Base-by-base conservation (phyloP, 805 yeast species). In the Candida khao-thaluensis region DNA sequence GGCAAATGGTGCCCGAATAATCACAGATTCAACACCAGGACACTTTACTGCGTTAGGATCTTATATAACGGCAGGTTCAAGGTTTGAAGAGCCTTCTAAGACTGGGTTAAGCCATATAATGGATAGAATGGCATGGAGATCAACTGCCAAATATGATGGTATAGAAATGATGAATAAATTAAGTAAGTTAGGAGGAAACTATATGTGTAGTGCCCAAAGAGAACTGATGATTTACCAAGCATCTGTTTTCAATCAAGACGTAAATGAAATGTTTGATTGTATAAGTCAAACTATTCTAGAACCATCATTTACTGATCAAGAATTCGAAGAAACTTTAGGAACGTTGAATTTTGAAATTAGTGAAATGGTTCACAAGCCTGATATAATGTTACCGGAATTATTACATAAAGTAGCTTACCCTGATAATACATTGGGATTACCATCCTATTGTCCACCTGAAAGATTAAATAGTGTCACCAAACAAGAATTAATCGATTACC, bases 161-260 rank as follows among this genome's bases (percentile, higher is more conserved):
- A 64, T 72, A 30, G 74, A 82, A 37, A 85, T 93, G 87, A 72
- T 85, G 48, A 83, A 83, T 47, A 74, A 74, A 15, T 67, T 93
- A 45, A 89, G 88, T 41, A 70, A 77, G 25, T 62, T 93, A 42
- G 99, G 99, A 35, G 99, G 98, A 10, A 91, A 89, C 59, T 89
- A 85, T 62, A 90, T 87, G 79, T 85, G 95, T 55, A 83, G 95
- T 1, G 84, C 96, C 0, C 85, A 95, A 6, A 74, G 99, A 54
- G 99, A 93, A 60, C 77, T 95, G 3, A 74, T 91, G 69, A 78
- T 91, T 66, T 93, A 93, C 61, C 98, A 93, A 62, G 95, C 97
- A 1, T 82, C 95, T 2, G 95, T 89, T 1, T 91, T 93, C 73
- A 90, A 90, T 57, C 72, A 74, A 31, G 96, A 90, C 54, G 81